phyloP scores from a whole-genome alignment of 108 stramenopile species.

The Thalassiosira profunda region DNA sequence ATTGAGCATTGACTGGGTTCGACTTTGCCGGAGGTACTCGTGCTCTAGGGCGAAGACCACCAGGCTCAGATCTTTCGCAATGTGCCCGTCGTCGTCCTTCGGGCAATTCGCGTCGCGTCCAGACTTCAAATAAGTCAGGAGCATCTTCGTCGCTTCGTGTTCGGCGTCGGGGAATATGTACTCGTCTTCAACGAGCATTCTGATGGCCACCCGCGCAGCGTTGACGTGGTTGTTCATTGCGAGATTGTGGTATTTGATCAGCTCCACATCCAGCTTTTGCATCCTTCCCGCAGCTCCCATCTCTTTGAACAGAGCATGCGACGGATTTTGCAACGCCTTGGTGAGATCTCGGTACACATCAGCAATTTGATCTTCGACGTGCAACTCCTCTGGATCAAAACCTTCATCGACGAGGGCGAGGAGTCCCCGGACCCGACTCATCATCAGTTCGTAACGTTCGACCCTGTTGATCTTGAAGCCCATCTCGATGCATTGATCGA shows the following conservation, averaged over 20 bases:
- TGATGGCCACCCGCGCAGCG: conserved; percentile 51
- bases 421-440: conserved; percentile 56
- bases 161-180: conserved; percentile 21
- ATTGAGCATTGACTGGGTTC: no score
- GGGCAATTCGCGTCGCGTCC: no score
- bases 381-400: conserved; percentile 42
- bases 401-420: conserved; percentile 36
- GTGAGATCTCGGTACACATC: conserved; percentile 43
- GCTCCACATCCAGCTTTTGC: conserved; percentile 59
- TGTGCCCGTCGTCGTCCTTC: no score
- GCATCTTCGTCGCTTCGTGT: conserved; percentile 20
- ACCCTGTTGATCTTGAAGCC: conserved; percentile 40
- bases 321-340: conserved; percentile 41
- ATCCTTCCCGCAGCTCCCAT: conserved; percentile 49
- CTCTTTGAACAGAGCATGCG: conserved; percentile 46
- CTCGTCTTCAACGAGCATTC: conserved; percentile 74
- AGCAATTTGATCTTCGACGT: conserved; percentile 49
- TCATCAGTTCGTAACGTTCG: conserved; percentile 42
- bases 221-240: conserved; percentile 23
- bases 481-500: conserved; percentile 48
- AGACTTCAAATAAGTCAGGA: conserved; percentile 17
- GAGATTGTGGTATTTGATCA: conserved; percentile 28
- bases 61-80: no score
- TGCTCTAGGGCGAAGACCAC: no score
- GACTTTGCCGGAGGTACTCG: no score